Conservation (phyloP, 345 rosid genomes). For the Euphorbia peplus region DNA sequence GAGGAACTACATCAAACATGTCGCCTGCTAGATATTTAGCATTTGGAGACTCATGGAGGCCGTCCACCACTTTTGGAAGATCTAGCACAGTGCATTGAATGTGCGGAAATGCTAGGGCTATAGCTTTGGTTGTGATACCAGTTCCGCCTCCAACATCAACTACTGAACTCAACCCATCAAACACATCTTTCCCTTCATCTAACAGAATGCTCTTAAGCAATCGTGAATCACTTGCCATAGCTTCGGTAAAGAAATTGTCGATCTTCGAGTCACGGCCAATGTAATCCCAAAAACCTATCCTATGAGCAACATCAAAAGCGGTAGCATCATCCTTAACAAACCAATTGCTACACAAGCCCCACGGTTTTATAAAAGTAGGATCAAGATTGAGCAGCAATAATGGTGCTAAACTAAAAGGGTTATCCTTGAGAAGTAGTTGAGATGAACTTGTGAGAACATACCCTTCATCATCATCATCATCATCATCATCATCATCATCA, state of each 20-base stretch:
- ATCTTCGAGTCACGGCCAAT: not conserved
- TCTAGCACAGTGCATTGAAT: not conserved
- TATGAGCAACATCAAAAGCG: not conserved
- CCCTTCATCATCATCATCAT: conserved; percentile 13
- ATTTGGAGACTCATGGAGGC: not conserved
- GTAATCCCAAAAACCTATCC: not conserved
- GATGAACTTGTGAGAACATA: conserved; percentile 20
- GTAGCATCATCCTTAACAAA: not conserved
- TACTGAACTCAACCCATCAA: not conserved
- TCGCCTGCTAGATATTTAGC: not conserved
- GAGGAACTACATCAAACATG: not conserved
- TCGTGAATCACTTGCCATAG: not conserved
- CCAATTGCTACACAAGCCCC: conserved; percentile 16
- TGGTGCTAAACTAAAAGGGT: conserved; percentile 15
- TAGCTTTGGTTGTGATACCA: not conserved
- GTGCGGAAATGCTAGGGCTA: not conserved
- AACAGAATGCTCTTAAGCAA: not conserved
- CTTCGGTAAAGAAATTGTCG: not conserved
- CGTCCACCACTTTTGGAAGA: not conserved
- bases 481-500: not conserved
- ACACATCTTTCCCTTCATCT: not conserved
- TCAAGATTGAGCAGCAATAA: conserved; percentile 11
- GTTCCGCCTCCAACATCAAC: not conserved
- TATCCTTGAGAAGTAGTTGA: conserved; percentile 15
- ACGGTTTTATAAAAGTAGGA: conserved; percentile 9